These are phyloP conservation scores for Xanthoceras sorbifolium DNA, from an alignment of 345 rosid species.

Conservation along the genomic window DNA sequence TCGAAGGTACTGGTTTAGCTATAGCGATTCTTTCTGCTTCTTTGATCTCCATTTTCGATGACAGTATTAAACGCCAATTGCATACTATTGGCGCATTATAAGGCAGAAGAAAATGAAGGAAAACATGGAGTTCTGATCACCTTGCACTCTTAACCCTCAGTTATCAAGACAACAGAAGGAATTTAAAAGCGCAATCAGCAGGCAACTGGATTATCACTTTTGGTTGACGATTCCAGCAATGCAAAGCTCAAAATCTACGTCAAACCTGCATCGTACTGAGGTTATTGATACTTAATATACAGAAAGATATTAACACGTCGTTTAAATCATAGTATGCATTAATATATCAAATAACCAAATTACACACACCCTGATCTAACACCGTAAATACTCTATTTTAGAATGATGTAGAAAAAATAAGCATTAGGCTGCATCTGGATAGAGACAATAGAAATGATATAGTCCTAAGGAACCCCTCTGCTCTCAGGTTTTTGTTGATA, in stretches of 20 bases:
- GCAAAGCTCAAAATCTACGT: neutral
- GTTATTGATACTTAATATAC: neutral
- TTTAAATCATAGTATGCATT: neutral
- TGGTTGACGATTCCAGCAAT: neutral
- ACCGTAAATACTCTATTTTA: neutral
- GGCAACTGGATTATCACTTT: neutral
- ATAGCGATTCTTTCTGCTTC: conserved; percentile 65
- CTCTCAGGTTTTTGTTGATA: neutral
- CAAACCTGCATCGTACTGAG: conserved; percentile 19
- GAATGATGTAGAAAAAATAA: no score
- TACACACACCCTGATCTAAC: neutral
- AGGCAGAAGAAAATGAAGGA: neutral
- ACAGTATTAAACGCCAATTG: conserved; percentile 12
- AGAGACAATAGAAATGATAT: neutral
- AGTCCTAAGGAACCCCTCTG: neutral
- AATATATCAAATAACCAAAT: neutral
- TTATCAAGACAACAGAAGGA: neutral
- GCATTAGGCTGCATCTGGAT: neutral
- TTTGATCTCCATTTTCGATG: conserved; percentile 59
- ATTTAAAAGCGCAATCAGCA: neutral
- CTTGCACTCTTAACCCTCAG: neutral
- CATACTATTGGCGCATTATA: conserved; percentile 8
- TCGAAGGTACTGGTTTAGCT: conserved; percentile 88
- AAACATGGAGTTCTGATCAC: conserved; percentile 9
- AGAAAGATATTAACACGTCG: neutral